Evolutionary conservation across 2,329 filamentous ascomycete genomes (phyloP), one percentile per base, ranked within the genome.

Genomic region (Fonsecaea pugnacius): DNA sequence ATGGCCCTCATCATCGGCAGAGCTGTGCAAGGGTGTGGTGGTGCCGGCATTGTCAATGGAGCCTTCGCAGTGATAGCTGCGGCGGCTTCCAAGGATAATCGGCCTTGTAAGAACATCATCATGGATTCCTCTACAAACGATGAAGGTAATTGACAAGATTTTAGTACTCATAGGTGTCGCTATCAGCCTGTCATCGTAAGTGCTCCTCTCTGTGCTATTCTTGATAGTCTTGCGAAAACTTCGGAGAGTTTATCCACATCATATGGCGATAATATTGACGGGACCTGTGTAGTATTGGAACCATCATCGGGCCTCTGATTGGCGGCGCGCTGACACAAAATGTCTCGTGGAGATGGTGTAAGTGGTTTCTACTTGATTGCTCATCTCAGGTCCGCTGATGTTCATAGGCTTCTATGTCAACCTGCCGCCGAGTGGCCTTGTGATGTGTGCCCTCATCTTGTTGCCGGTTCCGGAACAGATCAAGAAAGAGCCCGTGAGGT

Each of bases 271-370:
- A 12, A 3, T 27, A 14, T 24, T 48, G 43, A 48, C 21, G 10
- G 3, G 8, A 4, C 27, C 18, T 14, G 4, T 76, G 74, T 63
- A 75, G 74, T 0, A 69, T 82, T n/a, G 73, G 77, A 1, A 77
- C 76, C 2, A 75, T 79, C 9, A 60, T 74, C 8, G 79, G 78
- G 2, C 79, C 79, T 1, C 66, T 81, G 67, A 73, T 82, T 65
- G 81, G 81, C 7, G 79, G 79, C 16, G 73, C 70, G 1, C 74
- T 79, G 24, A 78, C 77, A 1, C 72, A 77, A n/a, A 59, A 74
- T 5, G 65, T 78, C 10, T 71, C 68, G 9, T 76, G 75, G 76
- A 71, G 71, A 58, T 70, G 69, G 69, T 72, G 70, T 67, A 35
- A 36, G 65, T 58, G 33, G 5, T 21, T 62, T n/a, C 36, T n/a